Base-by-base conservation (phyloP, 139 green algal species). In the Parachlorella kessleri region DNA sequence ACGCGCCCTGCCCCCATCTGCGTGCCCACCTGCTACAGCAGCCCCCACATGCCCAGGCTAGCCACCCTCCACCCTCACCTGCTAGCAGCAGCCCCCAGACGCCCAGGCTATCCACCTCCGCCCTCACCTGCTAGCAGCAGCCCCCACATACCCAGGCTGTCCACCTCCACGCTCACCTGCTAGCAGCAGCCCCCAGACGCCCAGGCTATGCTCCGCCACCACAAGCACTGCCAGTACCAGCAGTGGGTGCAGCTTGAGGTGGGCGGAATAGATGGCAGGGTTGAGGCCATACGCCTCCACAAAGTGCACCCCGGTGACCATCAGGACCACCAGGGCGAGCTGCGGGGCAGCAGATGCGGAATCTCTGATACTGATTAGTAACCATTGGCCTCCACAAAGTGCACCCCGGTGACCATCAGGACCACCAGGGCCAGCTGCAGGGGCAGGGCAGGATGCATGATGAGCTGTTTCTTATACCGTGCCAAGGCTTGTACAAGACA, bases 101-200 rank as follows among this genome's bases (percentile, higher is more conserved):
- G 21, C 95, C 95, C 66, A 98, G 69, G n/a, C n/a, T n/a, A n/a
- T n/a, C n/a, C n/a, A n/a, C n/a, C n/a, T n/a, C n/a, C n/a, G n/a
- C n/a, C n/a, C n/a, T n/a, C n/a, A n/a, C n/a, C 95, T 59, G 95
- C 95, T 66, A 98, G 87, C 70, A 98, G 82, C 68, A 98, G 90
- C 14, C 95, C 95, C 95, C 94, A 98, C n/a, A 98, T 93, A 14
- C 95, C 95, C 66, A 98, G 69, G n/a, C n/a, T n/a, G n/a, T n/a
- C n/a, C n/a, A n/a, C n/a, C n/a, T n/a, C n/a, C n/a, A n/a, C n/a
- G n/a, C n/a, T n/a, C n/a, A n/a, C n/a, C 95, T 59, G 95, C 95
- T 66, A 98, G 87, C 70, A 98, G 82, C 68, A 98, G 90, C 14
- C 95, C 95, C 95, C 94, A 98, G 26, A 98, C 94, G 21, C 95